Percentiles rank a stretch among this genome's conserved stretches.
These are phyloP conservation scores for Xylariaceae sp. DNA, from an alignment of 2,329 filamentous ascomycete genomes.

Conservation along the genomic window DNA sequence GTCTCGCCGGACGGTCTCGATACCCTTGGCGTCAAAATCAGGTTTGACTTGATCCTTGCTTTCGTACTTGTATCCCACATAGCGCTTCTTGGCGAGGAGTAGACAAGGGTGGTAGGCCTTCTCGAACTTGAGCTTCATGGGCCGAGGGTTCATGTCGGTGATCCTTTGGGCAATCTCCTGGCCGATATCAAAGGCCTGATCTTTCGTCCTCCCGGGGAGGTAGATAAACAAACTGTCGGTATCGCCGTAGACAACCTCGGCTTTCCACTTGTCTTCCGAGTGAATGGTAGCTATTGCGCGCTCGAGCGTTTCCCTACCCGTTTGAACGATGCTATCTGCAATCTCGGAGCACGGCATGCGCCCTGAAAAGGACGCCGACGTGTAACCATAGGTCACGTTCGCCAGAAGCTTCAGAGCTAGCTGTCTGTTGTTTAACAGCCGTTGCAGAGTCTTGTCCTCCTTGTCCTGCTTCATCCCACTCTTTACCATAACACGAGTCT, in stretches of 20 bases:
- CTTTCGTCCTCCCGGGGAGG: slow-evolving; percentile 77
- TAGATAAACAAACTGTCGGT: slow-evolving; percentile 93
- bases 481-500: slow-evolving; percentile 97
- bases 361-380: slow-evolving; percentile 92
- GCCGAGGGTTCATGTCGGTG: slow-evolving; percentile 83
- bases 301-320: slow-evolving; percentile 88
- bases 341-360: slow-evolving; percentile 98
- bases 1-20: slow-evolving; percentile 92
- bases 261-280: slow-evolving; percentile 78
- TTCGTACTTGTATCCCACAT: slow-evolving; percentile 97
- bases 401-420: slow-evolving; percentile 91
- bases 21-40: slow-evolving; percentile 96
- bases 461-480: slow-evolving; percentile 92
- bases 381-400: slow-evolving; percentile 99
- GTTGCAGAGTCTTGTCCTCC: slow-evolving; percentile 78
- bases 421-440: slow-evolving; percentile 87
- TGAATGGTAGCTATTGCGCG: slow-evolving; percentile 91
- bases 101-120: slow-evolving; percentile 97
- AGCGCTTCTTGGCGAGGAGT: slow-evolving; percentile 91
- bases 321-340: slow-evolving; percentile 96
- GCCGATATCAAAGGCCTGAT: slow-evolving; percentile 87
- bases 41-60: slow-evolving; percentile 66
- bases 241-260: slow-evolving; percentile 96
- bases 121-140: slow-evolving; percentile 95
- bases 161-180: slow-evolving; percentile 85